Conservation (phyloP, 2,329 filamentous ascomycete genomes). For the Fusarium devonianum region DNA sequence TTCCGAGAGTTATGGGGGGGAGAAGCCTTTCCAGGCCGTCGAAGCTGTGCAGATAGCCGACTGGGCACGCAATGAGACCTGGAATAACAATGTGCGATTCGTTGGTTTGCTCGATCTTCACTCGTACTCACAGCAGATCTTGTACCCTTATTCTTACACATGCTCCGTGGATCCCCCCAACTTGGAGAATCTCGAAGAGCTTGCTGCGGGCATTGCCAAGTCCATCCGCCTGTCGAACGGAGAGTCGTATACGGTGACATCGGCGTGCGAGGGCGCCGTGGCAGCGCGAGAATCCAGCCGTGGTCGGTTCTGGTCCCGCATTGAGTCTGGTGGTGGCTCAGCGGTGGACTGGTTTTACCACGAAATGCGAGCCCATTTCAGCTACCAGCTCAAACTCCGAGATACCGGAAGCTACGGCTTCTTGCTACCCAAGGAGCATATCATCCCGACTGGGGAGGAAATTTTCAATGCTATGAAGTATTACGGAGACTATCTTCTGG, state of each 20-base stretch:
- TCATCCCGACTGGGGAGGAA: slow-evolving; percentile 89
- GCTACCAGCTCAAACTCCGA: slow-evolving; percentile 92
- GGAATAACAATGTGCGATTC: slow-evolving; percentile 76
- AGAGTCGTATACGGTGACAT: slow-evolving; percentile 77
- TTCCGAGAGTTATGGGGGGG: slow-evolving; percentile 88
- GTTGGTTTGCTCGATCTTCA: slow-evolving; percentile 91
- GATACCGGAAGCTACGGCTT: slow-evolving; percentile 97
- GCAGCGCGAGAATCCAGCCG: slow-evolving; percentile 36
- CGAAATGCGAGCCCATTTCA: slow-evolving; percentile 79
- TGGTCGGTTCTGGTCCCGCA: slow-evolving; percentile 49
- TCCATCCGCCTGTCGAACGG: slow-evolving; percentile 83
- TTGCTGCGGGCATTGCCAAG: slow-evolving; percentile 87
- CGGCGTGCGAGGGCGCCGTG: slow-evolving; percentile 85
- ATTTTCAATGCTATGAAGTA: slow-evolving; percentile 83
- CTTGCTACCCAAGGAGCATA: slow-evolving; percentile 83
- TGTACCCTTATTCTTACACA: slow-evolving; percentile 91
- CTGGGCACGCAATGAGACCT: slow-evolving; percentile 84
- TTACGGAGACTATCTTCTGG: slow-evolving; percentile 80
- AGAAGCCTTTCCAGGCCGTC: slow-evolving; percentile 80
- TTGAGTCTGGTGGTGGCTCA: slow-evolving; percentile 82
- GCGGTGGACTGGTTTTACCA: slow-evolving; percentile 97
- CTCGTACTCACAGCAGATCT: slow-evolving; percentile 92
- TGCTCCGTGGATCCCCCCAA: slow-evolving; percentile 82
- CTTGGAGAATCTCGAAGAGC: slow-evolving; percentile 88
- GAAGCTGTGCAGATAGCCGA: slow-evolving; percentile 78